phyloP scores from a whole-genome alignment of 257 asterid genomes.

The Catharanthus roseus region DNA sequence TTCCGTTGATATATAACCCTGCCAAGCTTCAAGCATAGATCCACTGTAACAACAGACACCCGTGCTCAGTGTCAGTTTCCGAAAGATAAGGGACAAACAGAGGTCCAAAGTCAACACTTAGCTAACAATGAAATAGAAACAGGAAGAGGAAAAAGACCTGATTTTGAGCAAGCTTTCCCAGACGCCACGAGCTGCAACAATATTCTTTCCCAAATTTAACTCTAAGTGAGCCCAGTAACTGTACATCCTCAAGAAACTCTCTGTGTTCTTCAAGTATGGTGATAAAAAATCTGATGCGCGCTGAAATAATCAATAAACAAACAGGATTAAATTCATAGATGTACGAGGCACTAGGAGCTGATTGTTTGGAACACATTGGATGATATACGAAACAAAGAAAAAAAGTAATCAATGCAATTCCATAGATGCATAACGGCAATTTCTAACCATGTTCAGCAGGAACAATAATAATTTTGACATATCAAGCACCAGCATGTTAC shows the following conservation, averaged over 20 bases:
- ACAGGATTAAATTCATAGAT: constrained; percentile 1
- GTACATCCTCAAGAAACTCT: constrained; percentile 49
- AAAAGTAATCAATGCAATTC: neutral
- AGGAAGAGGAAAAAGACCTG: constrained; percentile 36
- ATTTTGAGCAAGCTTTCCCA: constrained; percentile 90
- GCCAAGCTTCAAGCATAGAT: constrained; percentile 85
- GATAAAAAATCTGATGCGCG: constrained; percentile 85
- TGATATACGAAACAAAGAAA: neutral
- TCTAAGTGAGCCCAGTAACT: constrained; percentile 89
- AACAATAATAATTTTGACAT: neutral
- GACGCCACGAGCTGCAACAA: constrained; percentile 84
- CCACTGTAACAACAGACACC: constrained; percentile 56
- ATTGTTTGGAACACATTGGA: neutral
- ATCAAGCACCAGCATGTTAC: neutral
- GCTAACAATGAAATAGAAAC: constrained; percentile 2
- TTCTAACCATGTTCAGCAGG: neutral
- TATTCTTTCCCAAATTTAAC: constrained; percentile 62
- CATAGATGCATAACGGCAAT: neutral
- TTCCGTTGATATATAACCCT: constrained; percentile 72
- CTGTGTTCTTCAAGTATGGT: constrained; percentile 59
- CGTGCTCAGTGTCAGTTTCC: no score
- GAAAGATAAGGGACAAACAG: no score
- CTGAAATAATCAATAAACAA: constrained; percentile 33
- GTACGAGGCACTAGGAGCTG: neutral
- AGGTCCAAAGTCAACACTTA: constrained; percentile 15